Base-by-base conservation (phyloP, 2,329 filamentous ascomycete genomes). In the Pseudogymnoascus sp. region DNA sequence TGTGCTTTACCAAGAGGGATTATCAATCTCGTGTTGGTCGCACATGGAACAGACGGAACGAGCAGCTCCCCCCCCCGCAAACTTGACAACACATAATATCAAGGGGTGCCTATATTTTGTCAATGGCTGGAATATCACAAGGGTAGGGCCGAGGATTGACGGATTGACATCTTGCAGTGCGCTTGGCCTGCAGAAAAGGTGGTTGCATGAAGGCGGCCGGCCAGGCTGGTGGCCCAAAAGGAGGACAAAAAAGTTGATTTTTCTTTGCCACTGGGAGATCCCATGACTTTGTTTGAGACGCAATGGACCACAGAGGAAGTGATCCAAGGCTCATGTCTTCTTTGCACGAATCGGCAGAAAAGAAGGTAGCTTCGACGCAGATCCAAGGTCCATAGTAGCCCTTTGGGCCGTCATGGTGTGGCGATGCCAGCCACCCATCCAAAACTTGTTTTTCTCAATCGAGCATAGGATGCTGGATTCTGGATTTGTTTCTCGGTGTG, bases 31-130 rank as follows among this genome's bases (percentile, higher is more conserved):
- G 26, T 53, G 46, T 53, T 53, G 46, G 46, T 53, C 29, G 46
- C 46, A 53, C 46, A 53, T 53, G 46, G 46, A 53, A 53, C 26
- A 13, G 46, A 53, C 46, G 46, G 46, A 53, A 53, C 46, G 46
- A 53, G n/a, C 26, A 53, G 3, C 26, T 9, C 10, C 26, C 26
- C n/a, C 46, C 46, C 46, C 46, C 26, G 26, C 26, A 53, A 33
- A 53, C 9, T 53, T 53, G 46, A 53, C 46, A 53, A 53, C 46
- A 53, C 46, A 53, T 53, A 53, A 53, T 53, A 53, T 53, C 46
- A 53, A 53, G 15, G 23, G 46, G 29, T 53, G 46, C 46, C 46
- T 53, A 53, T 53, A 53, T 53, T 53, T 53, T 53, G 46, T 53
- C 26, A 53, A 53, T 53, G 46, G 46, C 29, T 53, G 46, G 46